Evolutionary conservation across 1,139 yeast species (phyloP).

Genomic region (Zhuliangozyma parablackwelliae): DNA sequence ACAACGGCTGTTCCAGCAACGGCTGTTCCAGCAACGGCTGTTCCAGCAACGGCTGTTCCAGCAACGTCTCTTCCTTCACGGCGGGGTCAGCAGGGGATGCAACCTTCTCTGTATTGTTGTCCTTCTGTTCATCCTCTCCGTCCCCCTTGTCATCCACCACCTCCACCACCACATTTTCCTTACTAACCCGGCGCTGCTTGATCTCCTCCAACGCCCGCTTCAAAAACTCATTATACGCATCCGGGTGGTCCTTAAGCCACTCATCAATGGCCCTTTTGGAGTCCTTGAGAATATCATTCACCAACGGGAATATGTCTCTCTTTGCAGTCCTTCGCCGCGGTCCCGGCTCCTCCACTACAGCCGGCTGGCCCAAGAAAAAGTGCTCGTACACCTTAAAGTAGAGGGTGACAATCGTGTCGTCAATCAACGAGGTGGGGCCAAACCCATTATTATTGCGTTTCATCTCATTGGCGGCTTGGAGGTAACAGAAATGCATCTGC

Average conservation of each 20-base stretch:
- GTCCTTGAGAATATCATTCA: constrained; percentile 29
- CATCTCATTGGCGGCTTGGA: constrained; percentile 58
- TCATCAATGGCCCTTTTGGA: constrained; percentile 29
- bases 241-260: constrained; percentile 26
- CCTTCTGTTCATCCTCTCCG: neutral
- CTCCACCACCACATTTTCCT: neutral
- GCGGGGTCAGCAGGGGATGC: neutral
- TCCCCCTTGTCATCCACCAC: neutral
- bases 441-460: constrained; percentile 75
- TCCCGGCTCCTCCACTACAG: constrained; percentile 23
- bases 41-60: too few relatives aligned
- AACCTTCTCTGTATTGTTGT: neutral
- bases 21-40: too few relatives aligned
- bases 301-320: constrained; percentile 41
- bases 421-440: constrained; percentile 75
- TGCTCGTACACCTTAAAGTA: constrained; percentile 49
- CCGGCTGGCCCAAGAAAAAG: constrained; percentile 8
- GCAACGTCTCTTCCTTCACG: neutral
- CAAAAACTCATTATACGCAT: constrained; percentile 29
- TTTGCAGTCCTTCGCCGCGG: constrained; percentile 42
- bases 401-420: constrained; percentile 65
- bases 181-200: neutral
- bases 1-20: too few relatives aligned
- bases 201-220: neutral
- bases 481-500: constrained; percentile 34